Evolutionary conservation across 2,329 filamentous ascomycete genomes (phyloP).

Genomic region (Venturia pyrina): DNA sequence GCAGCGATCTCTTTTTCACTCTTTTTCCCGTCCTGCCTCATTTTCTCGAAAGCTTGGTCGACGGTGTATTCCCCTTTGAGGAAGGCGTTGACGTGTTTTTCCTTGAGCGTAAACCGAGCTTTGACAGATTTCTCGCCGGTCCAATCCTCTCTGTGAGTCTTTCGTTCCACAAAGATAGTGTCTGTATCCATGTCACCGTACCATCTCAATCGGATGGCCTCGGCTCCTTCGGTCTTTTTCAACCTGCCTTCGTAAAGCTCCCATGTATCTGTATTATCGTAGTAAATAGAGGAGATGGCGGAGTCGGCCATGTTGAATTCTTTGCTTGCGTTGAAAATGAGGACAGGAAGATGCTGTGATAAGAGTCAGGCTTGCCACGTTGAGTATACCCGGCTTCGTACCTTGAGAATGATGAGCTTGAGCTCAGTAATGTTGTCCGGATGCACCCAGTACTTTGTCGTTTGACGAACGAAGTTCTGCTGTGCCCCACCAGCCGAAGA

Average conservation of each 20-base stretch:
- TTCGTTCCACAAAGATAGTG: conserved; percentile 93
- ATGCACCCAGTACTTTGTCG: conserved; percentile 99
- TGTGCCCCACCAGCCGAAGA: conserved; percentile 83
- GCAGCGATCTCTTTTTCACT: conserved; percentile 82
- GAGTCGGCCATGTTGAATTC: conserved; percentile 86
- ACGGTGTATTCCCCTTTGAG: conserved; percentile 76
- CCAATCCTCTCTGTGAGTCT: conserved; percentile 98
- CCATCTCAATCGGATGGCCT: conserved; percentile 93
- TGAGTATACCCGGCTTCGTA: conserved; percentile 18
- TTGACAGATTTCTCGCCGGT: conserved; percentile 99
- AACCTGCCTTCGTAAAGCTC: conserved; percentile 87
- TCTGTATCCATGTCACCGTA: conserved; percentile 95
- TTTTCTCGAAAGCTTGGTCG: conserved; percentile 88
- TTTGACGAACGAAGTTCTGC: conserved; percentile 92
- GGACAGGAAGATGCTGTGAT: conserved; percentile 71
- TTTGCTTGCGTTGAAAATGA: conserved; percentile 96
- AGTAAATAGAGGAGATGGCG: conserved; percentile 97
- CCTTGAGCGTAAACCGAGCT: conserved; percentile 86
- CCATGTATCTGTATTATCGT: conserved; percentile 89
- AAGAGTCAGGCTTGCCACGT: neutral
- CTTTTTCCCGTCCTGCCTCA: conserved; percentile 90
- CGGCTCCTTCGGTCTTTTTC: conserved; percentile 96
- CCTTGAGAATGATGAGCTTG: conserved; percentile 93
- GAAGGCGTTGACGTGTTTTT: conserved; percentile 94
- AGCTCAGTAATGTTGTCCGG: conserved; percentile 96